These are phyloP conservation scores for Wickerhamomyces sp. DNA, from an alignment of 1,139 yeast species.

Conservation along the genomic window DNA sequence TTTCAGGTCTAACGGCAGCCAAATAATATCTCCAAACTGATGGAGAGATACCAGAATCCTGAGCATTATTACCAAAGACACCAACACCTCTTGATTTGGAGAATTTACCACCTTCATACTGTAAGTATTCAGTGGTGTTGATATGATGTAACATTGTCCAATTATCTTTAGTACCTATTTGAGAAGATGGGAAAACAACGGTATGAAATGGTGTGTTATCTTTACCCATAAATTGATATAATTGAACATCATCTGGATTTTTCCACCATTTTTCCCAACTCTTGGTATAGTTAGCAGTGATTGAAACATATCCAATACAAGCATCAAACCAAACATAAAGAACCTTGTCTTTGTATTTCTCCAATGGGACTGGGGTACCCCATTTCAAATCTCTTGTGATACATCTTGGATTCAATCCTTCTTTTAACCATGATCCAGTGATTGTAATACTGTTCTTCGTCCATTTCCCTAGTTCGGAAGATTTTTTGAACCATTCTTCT, in stretches of 20 bases:
- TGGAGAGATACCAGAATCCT: constrained; percentile 84
- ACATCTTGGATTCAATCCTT: constrained; percentile 91
- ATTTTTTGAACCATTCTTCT: constrained; percentile 64
- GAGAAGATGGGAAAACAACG: constrained; percentile 92
- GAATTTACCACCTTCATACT: constrained; percentile 96
- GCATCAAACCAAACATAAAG: constrained; percentile 99
- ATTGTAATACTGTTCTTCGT: constrained; percentile 84
- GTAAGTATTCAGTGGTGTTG: constrained; percentile 92
- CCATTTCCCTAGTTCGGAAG: constrained; percentile 78
- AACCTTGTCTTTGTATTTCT: constrained; percentile 79
- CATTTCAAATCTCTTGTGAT: constrained; percentile 94
- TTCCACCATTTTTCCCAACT: constrained; percentile 92
- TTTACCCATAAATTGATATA: constrained; percentile 98
- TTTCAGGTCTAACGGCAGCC: constrained; percentile 89
- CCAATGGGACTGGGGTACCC: constrained; percentile 97
- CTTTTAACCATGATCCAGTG: constrained; percentile 89
- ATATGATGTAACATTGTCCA: constrained; percentile 94
- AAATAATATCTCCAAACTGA: constrained; percentile 98
- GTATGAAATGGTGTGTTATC: constrained; percentile 99
- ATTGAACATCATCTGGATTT: constrained; percentile 74
- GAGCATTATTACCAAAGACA: constrained; percentile 96
- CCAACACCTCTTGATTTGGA: constrained; percentile 96
- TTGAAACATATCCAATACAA: constrained; percentile 91
- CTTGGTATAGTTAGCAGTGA: constrained; percentile 88
- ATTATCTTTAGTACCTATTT: constrained; percentile 77